Conservation (phyloP, 2,329 filamentous ascomycete genomes). For the Epichloe elymi region DNA sequence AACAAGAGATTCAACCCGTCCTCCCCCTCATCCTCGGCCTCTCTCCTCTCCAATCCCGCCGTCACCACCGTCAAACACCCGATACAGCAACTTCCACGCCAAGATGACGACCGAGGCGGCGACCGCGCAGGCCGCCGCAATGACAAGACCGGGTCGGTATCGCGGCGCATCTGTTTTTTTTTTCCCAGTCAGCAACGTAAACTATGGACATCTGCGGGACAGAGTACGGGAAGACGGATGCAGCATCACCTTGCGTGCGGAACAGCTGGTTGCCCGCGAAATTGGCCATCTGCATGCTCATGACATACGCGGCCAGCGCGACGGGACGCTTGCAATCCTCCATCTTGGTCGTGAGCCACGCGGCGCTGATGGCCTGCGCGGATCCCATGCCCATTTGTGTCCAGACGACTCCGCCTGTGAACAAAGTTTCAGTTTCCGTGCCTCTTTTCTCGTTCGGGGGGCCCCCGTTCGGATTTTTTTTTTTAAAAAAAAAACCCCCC, state of each 20-base stretch:
- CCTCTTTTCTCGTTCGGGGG: no score
- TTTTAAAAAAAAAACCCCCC: no score
- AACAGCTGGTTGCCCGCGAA: constrained; percentile 19
- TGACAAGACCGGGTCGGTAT: constrained; percentile 13
- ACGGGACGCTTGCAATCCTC: constrained; percentile 16
- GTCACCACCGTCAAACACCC: constrained; percentile 15
- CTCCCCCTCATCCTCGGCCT: not conserved
- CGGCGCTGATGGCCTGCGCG: constrained; percentile 18
- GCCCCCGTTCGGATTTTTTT: no score
- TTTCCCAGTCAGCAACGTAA: no score
- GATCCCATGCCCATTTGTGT: constrained; percentile 20
- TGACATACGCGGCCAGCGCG: constrained; percentile 17
- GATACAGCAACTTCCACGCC: constrained; percentile 18
- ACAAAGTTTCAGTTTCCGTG: not conserved
- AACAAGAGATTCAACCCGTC: no score
- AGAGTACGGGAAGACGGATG: no score
- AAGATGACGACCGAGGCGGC: constrained; percentile 14
- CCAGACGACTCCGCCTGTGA: constrained; percentile 16
- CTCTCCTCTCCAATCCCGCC: constrained; percentile 11
- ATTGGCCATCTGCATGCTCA: constrained; percentile 19
- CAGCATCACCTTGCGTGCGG: constrained; percentile 11
- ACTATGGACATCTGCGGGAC: no score
- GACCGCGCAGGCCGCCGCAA: constrained; percentile 14
- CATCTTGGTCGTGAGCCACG: constrained; percentile 18
- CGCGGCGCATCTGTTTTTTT: constrained; percentile 12